A percentile compares a stretch with the other conserved stretches of the same genome.
These are phyloP conservation scores for Cardamine chenopodiifolia DNA, from an alignment of 345 rosid species.

Conservation along the genomic window DNA sequence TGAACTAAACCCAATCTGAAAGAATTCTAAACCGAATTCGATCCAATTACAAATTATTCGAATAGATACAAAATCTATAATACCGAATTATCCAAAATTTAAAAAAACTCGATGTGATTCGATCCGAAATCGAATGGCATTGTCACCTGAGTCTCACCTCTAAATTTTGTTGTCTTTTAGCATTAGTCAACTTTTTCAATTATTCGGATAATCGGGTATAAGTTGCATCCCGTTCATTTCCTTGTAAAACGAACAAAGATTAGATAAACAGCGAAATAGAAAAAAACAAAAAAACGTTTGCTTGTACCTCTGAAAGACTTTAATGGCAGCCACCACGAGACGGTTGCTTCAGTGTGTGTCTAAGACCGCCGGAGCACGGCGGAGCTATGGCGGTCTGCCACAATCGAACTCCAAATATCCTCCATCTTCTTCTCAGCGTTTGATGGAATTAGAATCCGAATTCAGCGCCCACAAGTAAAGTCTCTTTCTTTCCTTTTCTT, in stretches of 20 bases:
- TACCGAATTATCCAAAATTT: too few species aligned
- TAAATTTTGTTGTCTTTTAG: too few species aligned
- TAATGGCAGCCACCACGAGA: conserved; percentile 48
- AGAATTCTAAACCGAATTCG: too few species aligned
- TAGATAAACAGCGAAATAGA: background rate
- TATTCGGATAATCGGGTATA: conserved; percentile 17
- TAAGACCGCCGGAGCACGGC: conserved; percentile 41
- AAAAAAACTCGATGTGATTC: too few species aligned
- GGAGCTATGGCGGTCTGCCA: conserved; percentile 52
- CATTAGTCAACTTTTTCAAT: background rate
- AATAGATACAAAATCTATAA: too few species aligned
- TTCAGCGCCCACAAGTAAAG: conserved; percentile 92
- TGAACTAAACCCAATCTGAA: too few species aligned
- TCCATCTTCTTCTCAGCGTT: conserved; percentile 60
- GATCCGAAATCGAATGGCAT: too few species aligned
- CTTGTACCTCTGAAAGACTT: conserved; percentile 17
- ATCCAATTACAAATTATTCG: too few species aligned
- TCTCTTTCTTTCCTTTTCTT: background rate
- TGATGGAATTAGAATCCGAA: conserved; percentile 72
- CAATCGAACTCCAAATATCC: conserved; percentile 45
- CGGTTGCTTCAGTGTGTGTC: conserved; percentile 39
- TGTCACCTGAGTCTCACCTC: too few species aligned
- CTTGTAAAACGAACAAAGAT: conserved; percentile 7
- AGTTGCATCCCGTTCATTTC: conserved; percentile 12
- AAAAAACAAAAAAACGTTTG: background rate